Evolutionary conservation across 2,329 filamentous ascomycete species (phyloP).

Genomic region (Neopestalotiopsis sp.): DNA sequence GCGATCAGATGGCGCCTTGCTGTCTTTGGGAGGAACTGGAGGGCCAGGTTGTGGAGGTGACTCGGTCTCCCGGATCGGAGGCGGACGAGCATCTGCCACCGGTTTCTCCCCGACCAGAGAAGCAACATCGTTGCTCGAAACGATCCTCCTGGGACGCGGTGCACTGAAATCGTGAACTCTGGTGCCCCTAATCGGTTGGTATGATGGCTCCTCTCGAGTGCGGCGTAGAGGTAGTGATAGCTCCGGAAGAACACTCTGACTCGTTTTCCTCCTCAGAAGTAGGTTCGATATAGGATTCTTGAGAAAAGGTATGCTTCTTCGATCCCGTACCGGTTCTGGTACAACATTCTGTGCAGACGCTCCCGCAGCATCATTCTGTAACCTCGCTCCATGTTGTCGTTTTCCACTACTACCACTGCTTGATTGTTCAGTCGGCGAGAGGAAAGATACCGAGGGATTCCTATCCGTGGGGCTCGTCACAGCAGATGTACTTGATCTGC

Average conservation of each 20-base stretch:
- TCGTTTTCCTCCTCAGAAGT: conserved; percentile 61
- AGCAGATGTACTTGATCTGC: conserved; percentile 25
- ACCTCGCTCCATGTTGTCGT: conserved; percentile 47
- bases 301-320: conserved; percentile 62
- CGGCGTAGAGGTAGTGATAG: conserved; percentile 45
- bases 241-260: conserved; percentile 52
- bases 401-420: conserved; percentile 43
- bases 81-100: conserved; percentile 27
- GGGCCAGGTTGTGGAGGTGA: conserved; percentile 31
- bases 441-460: conserved; percentile 48
- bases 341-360: conserved; percentile 36
- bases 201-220: conserved; percentile 50
- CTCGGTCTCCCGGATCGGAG: conserved; percentile 23
- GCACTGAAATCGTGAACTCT: conserved; percentile 71
- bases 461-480: conserved; percentile 35
- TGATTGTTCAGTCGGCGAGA: conserved; percentile 56
- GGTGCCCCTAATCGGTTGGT: conserved; percentile 70
- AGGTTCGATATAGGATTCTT: conserved; percentile 66
- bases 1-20: conserved; percentile 32
- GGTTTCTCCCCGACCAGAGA: conserved; percentile 26
- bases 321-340: conserved; percentile 51
- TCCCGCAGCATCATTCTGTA: conserved; percentile 44
- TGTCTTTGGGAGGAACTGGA: conserved; percentile 47
- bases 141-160: conserved; percentile 54
- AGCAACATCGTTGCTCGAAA: conserved; percentile 37